phyloP scores from a whole-genome alignment of 2,329 filamentous ascomycete species.

The Fusarium mangiferae region DNA sequence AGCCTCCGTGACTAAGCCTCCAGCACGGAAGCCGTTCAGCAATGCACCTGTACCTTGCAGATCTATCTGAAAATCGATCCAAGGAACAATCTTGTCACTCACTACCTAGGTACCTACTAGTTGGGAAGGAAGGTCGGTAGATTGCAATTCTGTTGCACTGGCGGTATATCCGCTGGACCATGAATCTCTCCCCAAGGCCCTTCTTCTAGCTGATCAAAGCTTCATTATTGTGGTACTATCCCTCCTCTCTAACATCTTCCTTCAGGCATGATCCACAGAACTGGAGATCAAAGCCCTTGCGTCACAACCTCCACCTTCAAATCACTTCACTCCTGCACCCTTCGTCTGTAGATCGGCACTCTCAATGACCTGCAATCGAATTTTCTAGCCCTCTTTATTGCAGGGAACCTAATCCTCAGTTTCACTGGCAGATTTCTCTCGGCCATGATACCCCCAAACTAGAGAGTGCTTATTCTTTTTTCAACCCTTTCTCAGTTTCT shows the following conservation, averaged over 20 bases:
- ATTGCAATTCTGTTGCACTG: neutral
- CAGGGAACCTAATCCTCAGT: neutral
- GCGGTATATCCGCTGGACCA: neutral
- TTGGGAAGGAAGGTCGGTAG: neutral
- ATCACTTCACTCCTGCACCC: constrained; percentile 19
- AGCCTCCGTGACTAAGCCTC: neutral
- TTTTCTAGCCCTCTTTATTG: neutral
- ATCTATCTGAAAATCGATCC: neutral
- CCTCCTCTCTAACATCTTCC: neutral
- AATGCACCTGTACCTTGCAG: constrained; percentile 20
- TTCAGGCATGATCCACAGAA: constrained; percentile 26
- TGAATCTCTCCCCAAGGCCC: neutral
- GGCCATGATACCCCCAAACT: neutral
- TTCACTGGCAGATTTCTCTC: neutral
- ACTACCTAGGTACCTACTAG: neutral
- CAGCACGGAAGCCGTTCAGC: neutral
- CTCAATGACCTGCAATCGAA: constrained; percentile 6
- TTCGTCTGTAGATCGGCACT: constrained; percentile 5
- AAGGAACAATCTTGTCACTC: neutral
- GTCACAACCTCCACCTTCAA: constrained; percentile 35
- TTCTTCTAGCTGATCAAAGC: neutral
- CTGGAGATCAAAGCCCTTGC: constrained; percentile 30
- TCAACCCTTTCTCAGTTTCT: neutral
- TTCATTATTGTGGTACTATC: neutral
- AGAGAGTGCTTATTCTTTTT: neutral